Evolutionary conservation across 805 yeast genomes (phyloP).

Genomic region (Schwanniomyces polymorphus): DNA sequence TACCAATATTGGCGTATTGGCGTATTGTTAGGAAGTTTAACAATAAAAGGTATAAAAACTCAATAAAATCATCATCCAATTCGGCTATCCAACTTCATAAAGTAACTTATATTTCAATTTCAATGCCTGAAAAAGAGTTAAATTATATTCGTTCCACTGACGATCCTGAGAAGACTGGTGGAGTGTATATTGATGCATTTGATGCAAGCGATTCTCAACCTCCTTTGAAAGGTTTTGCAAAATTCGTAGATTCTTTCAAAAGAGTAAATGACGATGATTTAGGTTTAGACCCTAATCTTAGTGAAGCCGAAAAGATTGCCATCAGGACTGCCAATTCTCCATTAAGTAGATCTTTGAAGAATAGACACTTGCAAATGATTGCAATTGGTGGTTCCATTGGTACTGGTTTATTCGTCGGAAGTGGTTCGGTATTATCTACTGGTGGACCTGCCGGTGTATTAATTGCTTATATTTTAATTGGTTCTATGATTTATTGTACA

Average conservation of each 20-base stretch:
- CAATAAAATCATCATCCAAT: no score
- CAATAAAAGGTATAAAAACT: neutral
- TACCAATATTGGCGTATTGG: no score
- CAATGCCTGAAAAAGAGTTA: constrained; percentile 43
- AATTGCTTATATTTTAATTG: constrained; percentile 57
- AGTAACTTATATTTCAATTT: neutral
- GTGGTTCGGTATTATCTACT: constrained; percentile 57
- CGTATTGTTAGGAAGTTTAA: no score
- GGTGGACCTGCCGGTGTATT: constrained; percentile 79
- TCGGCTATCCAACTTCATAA: neutral
- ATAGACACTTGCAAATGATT: constrained; percentile 76
- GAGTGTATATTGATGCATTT: constrained; percentile 32
- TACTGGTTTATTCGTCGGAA: constrained; percentile 77
- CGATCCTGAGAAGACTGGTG: constrained; percentile 38
- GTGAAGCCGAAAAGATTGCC: constrained; percentile 30
- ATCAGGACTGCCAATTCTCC: constrained; percentile 49
- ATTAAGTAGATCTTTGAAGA: constrained; percentile 50
- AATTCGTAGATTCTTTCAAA: constrained; percentile 30
- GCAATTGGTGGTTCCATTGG: constrained; percentile 86
- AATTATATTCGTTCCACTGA: constrained; percentile 38
- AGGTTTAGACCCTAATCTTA: constrained; percentile 39
- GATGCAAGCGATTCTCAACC: constrained; percentile 17
- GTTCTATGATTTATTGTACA: constrained; percentile 59
- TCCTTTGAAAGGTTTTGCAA: constrained; percentile 19
- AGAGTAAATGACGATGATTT: constrained; percentile 32